phyloP scores from a whole-genome alignment of 2,329 filamentous ascomycete species.

The Aureobasidium sp. region DNA sequence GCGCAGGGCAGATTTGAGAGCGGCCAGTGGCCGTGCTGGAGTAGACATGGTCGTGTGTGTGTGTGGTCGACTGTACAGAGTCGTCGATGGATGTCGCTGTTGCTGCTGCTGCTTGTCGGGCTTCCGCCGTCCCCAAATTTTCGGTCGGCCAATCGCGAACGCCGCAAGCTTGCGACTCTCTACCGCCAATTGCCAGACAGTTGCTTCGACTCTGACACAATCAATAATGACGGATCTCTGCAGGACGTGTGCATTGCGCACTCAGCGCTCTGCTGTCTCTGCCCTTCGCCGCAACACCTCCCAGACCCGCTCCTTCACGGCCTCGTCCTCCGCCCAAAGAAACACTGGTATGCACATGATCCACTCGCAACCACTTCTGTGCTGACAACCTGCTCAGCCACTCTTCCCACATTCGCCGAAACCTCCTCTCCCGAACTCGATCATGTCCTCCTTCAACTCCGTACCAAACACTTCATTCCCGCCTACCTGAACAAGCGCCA shows the following conservation, averaged over 20 bases:
- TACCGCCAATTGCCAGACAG: background rate
- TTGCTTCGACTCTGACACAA: background rate
- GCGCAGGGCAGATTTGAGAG: conserved; percentile 58
- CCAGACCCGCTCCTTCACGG: conserved; percentile 11
- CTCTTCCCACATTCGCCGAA: conserved; percentile 34
- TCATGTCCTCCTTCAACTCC: conserved; percentile 32
- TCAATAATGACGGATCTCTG: conserved; percentile 24
- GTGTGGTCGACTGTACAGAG: background rate
- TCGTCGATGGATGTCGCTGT: conserved; percentile 5
- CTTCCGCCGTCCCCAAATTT: conserved; percentile 14
- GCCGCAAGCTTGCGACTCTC: background rate
- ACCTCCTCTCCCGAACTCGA: conserved; percentile 35
- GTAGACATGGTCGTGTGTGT: conserved; percentile 44
- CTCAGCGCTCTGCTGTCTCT: conserved; percentile 21
- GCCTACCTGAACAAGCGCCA: conserved; percentile 35
- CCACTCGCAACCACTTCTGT: background rate
- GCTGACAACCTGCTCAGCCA: conserved; percentile 19
- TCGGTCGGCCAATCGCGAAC: conserved; percentile 11
- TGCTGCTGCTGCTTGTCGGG: conserved; percentile 1
- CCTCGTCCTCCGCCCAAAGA: conserved; percentile 6
- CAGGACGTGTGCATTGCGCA: conserved; percentile 26
- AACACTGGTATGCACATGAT: background rate
- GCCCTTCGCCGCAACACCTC: conserved; percentile 14
- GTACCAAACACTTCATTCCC: conserved; percentile 38
- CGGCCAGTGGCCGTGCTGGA: conserved; percentile 58